Base-by-base conservation (phyloP, 352 stramenopile species). In the Plasmopara halstedii region DNA sequence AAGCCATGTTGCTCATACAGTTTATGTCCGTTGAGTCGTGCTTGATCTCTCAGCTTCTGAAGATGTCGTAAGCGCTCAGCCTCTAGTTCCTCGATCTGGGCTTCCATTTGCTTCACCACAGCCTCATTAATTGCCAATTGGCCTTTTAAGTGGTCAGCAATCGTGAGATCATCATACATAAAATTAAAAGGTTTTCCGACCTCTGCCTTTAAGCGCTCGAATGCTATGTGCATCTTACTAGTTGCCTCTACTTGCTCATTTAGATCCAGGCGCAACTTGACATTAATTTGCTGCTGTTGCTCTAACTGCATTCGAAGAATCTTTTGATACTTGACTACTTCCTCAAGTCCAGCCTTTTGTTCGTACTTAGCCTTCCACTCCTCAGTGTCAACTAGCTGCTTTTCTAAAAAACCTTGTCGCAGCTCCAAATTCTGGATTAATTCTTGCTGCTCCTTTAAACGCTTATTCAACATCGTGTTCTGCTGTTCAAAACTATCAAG, bases 351-450 rank as follows among this genome's bases (percentile, higher is more conserved):
- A 23, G 73, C 72, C 15, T 67, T 50, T 7, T 65, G 49, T 43
- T 91, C 79, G 26, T 91, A 91, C 22, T 74, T 75, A 3, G 58
- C 63, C 44, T 86, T 88, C 70, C 67, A 85, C 18, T 67, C 58
- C 20, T 85, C 60, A 0, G 75, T 69, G 11, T 87, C 72, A 13
- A 57, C 50, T 1, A 85, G 50, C 32, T 84, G 57, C 4, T 76
- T 67, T 53, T 91, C 76, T 15, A 90, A 29, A 22, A 79, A 62
- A 5, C 62, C 50, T 35, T 83, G 70, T 4, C 65, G 72, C 1
- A 70, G 31, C 44, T 90, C 78, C 9, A 86, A 36, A 15, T 82
- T 67, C n/a, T 64, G 56, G 2, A 84, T 34, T 3, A 88, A 37
- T 2, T 55, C 51, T 3, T 54, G 47, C 29, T 85, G 73, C 31